phyloP scores from a whole-genome alignment of 768 basidiomycete genomes.

The Auricularia heimuer region DNA sequence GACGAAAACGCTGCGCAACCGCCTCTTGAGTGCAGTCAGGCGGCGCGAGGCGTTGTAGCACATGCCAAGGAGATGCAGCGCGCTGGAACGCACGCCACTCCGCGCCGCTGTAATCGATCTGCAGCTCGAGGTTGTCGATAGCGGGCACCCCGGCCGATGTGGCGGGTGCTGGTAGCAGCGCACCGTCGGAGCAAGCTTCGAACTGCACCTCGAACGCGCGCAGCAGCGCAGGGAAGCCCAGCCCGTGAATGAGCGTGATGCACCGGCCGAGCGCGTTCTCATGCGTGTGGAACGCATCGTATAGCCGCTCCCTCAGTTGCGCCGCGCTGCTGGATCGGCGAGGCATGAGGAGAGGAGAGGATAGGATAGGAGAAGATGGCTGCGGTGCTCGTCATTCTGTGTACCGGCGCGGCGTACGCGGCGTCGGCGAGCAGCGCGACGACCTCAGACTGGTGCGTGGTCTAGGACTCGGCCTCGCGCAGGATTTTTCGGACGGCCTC shows the following conservation, averaged over 20 bases:
- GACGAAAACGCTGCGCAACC: slow-evolving; percentile 47
- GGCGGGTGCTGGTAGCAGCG: slow-evolving; percentile 17
- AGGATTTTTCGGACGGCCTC: slow-evolving; percentile 82
- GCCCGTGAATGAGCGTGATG: slow-evolving; percentile 79
- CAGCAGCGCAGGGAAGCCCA: slow-evolving; percentile 65
- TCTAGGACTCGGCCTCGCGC: slow-evolving; percentile 95
- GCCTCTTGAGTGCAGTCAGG: slow-evolving; percentile 57
- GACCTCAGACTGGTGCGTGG: slow-evolving; percentile 86
- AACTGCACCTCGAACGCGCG: slow-evolving; percentile 48
- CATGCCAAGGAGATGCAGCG: slow-evolving; percentile 74
- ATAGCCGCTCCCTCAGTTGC: slow-evolving; percentile 60
- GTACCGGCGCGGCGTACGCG: slow-evolving; percentile 58
- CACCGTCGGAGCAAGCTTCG: slow-evolving; percentile 2
- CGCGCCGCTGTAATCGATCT: slow-evolving; percentile 69
- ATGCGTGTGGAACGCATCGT: slow-evolving; percentile 64
- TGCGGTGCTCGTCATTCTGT: slow-evolving; percentile 66
- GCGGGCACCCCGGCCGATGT: slow-evolving; percentile 24
- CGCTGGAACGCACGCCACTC: slow-evolving; percentile 87
- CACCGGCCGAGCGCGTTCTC: slow-evolving; percentile 76
- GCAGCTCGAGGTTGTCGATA: slow-evolving; percentile 59
- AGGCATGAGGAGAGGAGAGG: slow-evolving; percentile 32
- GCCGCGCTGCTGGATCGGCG: slow-evolving; percentile 61
- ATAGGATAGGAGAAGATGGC: slow-evolving; percentile 74
- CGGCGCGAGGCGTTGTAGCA: slow-evolving; percentile 65
- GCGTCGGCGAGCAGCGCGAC: slow-evolving; percentile 71